phyloP scores from a whole-genome alignment of 2,329 filamentous ascomycete species.

The Neocucurbitaria cava region DNA sequence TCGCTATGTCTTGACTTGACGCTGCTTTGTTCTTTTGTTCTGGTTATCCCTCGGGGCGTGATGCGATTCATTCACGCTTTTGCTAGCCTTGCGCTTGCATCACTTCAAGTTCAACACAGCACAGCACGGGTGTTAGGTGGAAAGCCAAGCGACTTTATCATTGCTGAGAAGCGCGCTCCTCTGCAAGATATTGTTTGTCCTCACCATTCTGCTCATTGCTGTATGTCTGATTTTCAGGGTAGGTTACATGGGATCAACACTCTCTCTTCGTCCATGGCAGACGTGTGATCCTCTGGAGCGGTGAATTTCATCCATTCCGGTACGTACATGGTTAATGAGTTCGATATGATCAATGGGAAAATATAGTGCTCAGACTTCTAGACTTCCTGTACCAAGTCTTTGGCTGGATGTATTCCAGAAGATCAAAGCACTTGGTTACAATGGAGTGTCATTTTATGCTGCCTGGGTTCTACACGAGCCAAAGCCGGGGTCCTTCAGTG shows the following conservation, averaged over 20 bases:
- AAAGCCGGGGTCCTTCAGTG: slow-evolving; percentile 69
- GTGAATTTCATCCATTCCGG: slow-evolving; percentile 74
- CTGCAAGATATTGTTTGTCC: slow-evolving; percentile 61
- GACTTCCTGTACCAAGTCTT: slow-evolving; percentile 65
- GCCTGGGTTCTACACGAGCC: slow-evolving; percentile 80
- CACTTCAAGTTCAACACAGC: slow-evolving; percentile 1
- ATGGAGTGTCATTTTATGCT: slow-evolving; percentile 76
- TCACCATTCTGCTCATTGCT: not conserved
- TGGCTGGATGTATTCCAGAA: slow-evolving; percentile 81
- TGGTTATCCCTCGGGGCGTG: not conserved
- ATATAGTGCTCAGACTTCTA: slow-evolving; percentile 16
- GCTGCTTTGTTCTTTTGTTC: not conserved
- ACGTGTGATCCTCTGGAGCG: slow-evolving; percentile 72
- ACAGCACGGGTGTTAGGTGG: slow-evolving; percentile 55
- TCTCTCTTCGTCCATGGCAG: slow-evolving; percentile 73
- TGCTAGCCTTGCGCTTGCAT: not conserved
- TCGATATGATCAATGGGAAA: not conserved
- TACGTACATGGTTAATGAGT: slow-evolving; percentile 22
- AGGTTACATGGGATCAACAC: slow-evolving; percentile 73
- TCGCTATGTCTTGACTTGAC: not conserved
- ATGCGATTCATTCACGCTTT: slow-evolving; percentile 10
- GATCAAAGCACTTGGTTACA: slow-evolving; percentile 79
- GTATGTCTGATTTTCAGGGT: not conserved
- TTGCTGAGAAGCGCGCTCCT: slow-evolving; percentile 55
- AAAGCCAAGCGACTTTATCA: slow-evolving; percentile 55